Evolutionary conservation across 139 green algal species (phyloP).

Genomic region (Haematococcus lacustris): DNA sequence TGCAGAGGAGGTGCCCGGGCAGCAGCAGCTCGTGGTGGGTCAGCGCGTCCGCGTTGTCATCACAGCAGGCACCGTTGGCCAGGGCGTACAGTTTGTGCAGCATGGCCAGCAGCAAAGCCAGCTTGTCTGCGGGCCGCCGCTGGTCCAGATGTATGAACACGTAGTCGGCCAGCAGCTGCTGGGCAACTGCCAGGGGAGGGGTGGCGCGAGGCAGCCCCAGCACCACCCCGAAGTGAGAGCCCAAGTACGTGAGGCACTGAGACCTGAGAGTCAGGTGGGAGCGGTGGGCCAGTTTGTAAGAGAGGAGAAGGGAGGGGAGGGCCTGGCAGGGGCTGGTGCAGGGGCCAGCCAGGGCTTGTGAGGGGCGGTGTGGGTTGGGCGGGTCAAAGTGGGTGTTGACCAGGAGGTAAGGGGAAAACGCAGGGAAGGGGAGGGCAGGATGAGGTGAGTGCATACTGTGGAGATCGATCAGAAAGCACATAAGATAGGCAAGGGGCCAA

Average conservation of each 20-base stretch:
- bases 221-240: slow-evolving; percentile 58
- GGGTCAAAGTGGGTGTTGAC: too few relatives aligned
- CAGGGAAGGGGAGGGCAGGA: too few relatives aligned
- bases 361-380: too few relatives aligned
- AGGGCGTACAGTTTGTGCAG: slow-evolving; percentile 93
- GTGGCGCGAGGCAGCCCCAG: slow-evolving; percentile 27
- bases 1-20: slow-evolving; percentile 81
- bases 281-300: too few relatives aligned
- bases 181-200: not conserved
- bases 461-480: too few relatives aligned
- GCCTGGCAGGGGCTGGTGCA: too few relatives aligned
- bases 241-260: slow-evolving; percentile 77
- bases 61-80: slow-evolving; percentile 60
- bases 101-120: slow-evolving; percentile 83
- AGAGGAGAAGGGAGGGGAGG: too few relatives aligned
- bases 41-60: slow-evolving; percentile 89
- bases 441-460: too few relatives aligned
- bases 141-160: slow-evolving; percentile 82
- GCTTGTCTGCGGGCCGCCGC: slow-evolving; percentile 61
- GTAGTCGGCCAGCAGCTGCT: slow-evolving; percentile 37
- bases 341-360: too few relatives aligned
- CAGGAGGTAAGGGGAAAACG: too few relatives aligned
- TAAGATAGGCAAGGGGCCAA: too few relatives aligned
- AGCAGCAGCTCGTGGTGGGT: slow-evolving; percentile 91
- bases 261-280: not conserved